A percentile compares a stretch with the other conserved stretches of the same genome.
phyloP scores from a whole-genome alignment of 495 filamentous ascomycete species.

The Cercophora samala region DNA sequence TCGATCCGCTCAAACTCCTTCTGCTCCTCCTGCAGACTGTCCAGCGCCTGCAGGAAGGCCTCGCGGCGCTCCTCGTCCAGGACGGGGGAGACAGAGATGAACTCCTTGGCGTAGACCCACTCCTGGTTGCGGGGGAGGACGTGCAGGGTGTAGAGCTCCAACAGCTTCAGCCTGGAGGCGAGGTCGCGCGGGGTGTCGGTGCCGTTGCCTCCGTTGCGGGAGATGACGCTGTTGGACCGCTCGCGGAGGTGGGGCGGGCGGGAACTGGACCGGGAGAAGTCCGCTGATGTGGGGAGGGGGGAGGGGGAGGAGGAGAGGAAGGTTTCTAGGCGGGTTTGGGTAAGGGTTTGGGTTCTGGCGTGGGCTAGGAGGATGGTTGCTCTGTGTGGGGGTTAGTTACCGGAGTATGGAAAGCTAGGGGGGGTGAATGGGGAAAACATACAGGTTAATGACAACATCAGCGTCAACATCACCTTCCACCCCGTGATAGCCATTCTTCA shows the following conservation, averaged over 20 bases:
- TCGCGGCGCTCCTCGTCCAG: conserved; percentile 92
- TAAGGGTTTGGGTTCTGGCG: conserved; percentile 73
- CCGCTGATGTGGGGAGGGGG: conserved; percentile 61
- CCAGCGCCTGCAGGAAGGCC: conserved; percentile 69
- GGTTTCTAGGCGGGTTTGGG: conserved; percentile 82
- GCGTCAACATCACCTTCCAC: conserved; percentile 86
- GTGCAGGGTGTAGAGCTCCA: conserved; percentile 91
- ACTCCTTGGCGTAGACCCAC: conserved; percentile 91
- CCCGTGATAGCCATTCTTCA: conserved; percentile 78
- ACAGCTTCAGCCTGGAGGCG: conserved; percentile 73
- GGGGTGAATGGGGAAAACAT: conserved; percentile 30
- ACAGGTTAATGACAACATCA: conserved; percentile 93
- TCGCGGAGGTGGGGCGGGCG: conserved; percentile 14
- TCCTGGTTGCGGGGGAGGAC: conserved; percentile 85
- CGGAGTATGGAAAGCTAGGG: neutral
- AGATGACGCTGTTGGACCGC: conserved; percentile 36
- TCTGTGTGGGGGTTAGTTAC: conserved; percentile 37
- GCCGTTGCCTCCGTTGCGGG: conserved; percentile 43
- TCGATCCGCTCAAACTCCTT: conserved; percentile 59
- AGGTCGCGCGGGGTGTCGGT: conserved; percentile 76
- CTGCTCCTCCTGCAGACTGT: conserved; percentile 69
- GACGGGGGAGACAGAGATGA: conserved; percentile 76
- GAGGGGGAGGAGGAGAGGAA: conserved; percentile 77
- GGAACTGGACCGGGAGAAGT: conserved; percentile 38
- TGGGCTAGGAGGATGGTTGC: conserved; percentile 86